Percentiles rank a stretch among this genome's conserved stretches.
Conservation (phyloP, 2,329 filamentous ascomycete genomes). For the Neopestalotiopsis clavispora region DNA sequence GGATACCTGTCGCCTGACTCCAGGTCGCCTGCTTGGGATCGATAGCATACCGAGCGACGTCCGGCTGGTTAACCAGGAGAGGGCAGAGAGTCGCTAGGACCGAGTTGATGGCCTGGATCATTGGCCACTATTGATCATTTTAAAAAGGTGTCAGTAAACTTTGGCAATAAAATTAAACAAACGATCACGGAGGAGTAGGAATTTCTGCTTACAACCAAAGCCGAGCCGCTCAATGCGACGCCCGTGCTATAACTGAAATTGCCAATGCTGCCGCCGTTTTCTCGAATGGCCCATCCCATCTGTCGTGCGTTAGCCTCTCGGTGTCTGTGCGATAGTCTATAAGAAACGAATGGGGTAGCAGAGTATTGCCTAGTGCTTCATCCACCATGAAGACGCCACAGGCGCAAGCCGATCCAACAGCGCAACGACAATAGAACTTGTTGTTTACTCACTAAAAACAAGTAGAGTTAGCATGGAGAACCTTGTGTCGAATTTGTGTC, state of each 20-base stretch:
- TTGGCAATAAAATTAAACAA: not conserved
- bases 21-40: slow-evolving; percentile 30
- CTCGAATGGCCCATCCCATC: slow-evolving; percentile 59
- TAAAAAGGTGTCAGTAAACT: not conserved
- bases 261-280: slow-evolving; percentile 42
- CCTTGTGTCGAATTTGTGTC: no score
- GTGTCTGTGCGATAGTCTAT: not conserved
- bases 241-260: slow-evolving; percentile 22
- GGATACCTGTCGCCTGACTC: slow-evolving; percentile 39
- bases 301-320: not conserved
- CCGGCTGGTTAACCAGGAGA: slow-evolving; percentile 43
- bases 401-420: not conserved
- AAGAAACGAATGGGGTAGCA: not conserved
- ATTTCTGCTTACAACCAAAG: slow-evolving; percentile 25
- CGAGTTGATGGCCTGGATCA: slow-evolving; percentile 47
- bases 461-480: not conserved
- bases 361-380: not conserved
- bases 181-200: not conserved
- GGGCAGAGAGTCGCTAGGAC: slow-evolving; percentile 43
- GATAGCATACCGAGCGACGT: slow-evolving; percentile 43
- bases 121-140: slow-evolving; percentile 32
- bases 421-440: not conserved
- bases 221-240: slow-evolving; percentile 22
- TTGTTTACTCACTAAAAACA: not conserved
- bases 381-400: not conserved